Evolutionary conservation across 257 asterid species (phyloP).

Genomic region (Solanum tarapatanum): DNA sequence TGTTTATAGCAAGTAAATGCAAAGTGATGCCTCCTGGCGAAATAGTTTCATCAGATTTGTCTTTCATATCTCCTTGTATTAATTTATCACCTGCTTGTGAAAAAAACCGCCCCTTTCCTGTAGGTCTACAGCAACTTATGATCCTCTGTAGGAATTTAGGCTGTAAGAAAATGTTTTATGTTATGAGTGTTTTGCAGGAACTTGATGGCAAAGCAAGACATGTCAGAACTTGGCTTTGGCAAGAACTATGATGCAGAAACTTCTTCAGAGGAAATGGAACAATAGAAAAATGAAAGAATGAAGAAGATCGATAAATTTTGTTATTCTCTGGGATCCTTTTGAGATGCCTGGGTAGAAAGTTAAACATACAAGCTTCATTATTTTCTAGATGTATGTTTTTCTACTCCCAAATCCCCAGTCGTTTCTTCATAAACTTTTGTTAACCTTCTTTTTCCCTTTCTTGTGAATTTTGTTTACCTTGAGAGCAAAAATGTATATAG

Average conservation of each 20-base stretch:
- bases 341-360: neutral
- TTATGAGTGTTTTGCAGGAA: slow-evolving; percentile 42
- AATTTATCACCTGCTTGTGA: neutral
- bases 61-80: neutral
- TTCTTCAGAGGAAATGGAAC: slow-evolving; percentile 12
- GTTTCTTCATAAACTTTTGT: neutral
- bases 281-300: slow-evolving; percentile 13
- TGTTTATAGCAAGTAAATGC: neutral
- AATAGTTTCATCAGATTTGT: neutral
- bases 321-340: neutral
- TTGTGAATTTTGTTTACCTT: neutral
- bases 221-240: slow-evolving; percentile 83
- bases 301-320: neutral
- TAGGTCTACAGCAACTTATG: neutral
- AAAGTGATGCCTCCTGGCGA: neutral
- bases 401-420: neutral
- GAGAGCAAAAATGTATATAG: neutral
- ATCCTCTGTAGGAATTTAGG: neutral
- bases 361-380: neutral
- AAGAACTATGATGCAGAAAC: slow-evolving; percentile 27
- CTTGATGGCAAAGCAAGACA: slow-evolving; percentile 95
- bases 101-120: no score
- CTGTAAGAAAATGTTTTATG: neutral
- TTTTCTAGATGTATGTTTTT: neutral
- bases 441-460: neutral